These are phyloP conservation scores for Nothomitra cinnamomea DNA, from an alignment of 2,329 filamentous ascomycete genomes.

Conservation along the genomic window DNA sequence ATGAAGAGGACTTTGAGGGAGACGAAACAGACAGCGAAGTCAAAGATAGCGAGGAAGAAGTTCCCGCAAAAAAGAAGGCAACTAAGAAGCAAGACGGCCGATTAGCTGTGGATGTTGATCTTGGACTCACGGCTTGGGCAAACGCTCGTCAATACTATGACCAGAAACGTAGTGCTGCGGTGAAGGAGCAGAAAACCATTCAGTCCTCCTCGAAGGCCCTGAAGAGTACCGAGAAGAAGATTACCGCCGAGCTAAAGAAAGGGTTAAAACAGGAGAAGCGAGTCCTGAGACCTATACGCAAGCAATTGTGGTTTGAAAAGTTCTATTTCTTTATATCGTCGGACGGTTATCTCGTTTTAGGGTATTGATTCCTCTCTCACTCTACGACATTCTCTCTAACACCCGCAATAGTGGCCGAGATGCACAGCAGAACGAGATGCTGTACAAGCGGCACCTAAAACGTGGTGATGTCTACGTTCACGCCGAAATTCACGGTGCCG, in stretches of 20 bases:
- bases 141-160: conserved; percentile 90
- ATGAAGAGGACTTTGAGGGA: conserved; percentile 42
- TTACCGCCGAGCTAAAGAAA: conserved; percentile 69
- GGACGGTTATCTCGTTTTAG: conserved; percentile 84
- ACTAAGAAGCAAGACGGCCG: conserved; percentile 18
- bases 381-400: not conserved
- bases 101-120: conserved; percentile 68
- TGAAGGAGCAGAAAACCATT: conserved; percentile 75
- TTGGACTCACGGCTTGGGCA: conserved; percentile 65
- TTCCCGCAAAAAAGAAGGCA: conserved; percentile 30
- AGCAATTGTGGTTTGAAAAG: conserved; percentile 91
- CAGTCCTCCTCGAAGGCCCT: conserved; percentile 68
- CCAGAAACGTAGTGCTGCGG: conserved; percentile 65
- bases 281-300: conserved; percentile 63
- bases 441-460: conserved; percentile 74
- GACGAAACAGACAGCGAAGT: conserved; percentile 49
- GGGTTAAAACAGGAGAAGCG: conserved; percentile 85
- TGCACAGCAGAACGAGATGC: conserved; percentile 71
- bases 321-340: conserved; percentile 91
- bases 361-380: conserved; percentile 14
- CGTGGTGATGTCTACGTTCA: conserved; percentile 88
- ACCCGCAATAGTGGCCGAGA: conserved; percentile 46
- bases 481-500: conserved; percentile 71
- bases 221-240: conserved; percentile 81
- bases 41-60: conserved; percentile 40